Base-by-base conservation (phyloP, 768 basidiomycete genomes). In the Tylopilus intermedius region DNA sequence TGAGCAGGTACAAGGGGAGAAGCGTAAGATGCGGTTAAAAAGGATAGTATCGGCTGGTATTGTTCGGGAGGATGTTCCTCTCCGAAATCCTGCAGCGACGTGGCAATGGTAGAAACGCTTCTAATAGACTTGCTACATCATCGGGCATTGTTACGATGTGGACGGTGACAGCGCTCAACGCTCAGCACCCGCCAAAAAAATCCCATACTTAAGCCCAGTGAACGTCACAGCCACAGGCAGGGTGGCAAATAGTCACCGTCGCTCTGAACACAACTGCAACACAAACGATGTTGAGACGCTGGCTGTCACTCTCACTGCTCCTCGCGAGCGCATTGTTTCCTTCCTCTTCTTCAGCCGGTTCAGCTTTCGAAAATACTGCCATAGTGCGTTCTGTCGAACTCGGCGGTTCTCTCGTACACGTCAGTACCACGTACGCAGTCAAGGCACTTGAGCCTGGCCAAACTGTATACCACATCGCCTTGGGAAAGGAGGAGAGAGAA, bases 381-480 rank as follows among this genome's bases (percentile, higher is more conserved):
- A 79, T 98, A 55, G 89, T 94, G 30, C 86, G 92, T 62, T 84
- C 88, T 5, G 76, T 93, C 54, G 94, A 96, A 62, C 87, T 96
- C 22, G 92, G 88, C 33, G 94, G 94, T 47, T 79, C 94, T 18
- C 78, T 91, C 22, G 87, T 92, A 51, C 85, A 88, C 74, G 82
- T 94, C 76, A 89, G 84, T 49, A 95, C 94, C 43, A 89, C 91
- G 45, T 96, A 87, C 71, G 83, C 88, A 18, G 81, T 92, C 66
- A 88, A 82, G 65, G 81, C 89, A 35, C 77, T 87, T 41, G 76
- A 81, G 57, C 74, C 80, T 54, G 78, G 74, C 32, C 77, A 83
- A 18, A 76, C 76, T 30, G 73, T 77, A 43, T 93, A 93, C 65
- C 81, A 83, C 45, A 68, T 92, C 58, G 81, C 84, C 14, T 74